Evolutionary conservation across 768 basidiomycete species (phyloP).

Genomic region (Coprinellus aureogranulatus): DNA sequence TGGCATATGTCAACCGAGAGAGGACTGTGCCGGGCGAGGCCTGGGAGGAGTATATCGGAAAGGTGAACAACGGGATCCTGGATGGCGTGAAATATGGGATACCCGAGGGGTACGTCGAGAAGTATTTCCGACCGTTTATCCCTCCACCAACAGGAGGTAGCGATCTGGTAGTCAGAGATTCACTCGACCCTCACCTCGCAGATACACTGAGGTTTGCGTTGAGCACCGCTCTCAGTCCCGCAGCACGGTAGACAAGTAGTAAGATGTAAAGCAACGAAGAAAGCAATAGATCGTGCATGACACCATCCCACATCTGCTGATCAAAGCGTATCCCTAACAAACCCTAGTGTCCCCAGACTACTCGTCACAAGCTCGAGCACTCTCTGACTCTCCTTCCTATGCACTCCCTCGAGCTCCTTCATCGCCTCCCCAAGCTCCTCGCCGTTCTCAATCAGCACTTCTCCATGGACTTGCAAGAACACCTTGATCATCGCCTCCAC

Average conservation of each 20-base stretch:
- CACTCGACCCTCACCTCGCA: too few species aligned
- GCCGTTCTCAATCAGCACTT: conserved; percentile 66
- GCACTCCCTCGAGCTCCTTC: conserved; percentile 58
- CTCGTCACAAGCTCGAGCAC: conserved; percentile 73
- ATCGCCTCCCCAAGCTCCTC: conserved; percentile 58
- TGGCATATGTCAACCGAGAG: conserved; percentile 41
- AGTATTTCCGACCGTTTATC: conserved; percentile 42
- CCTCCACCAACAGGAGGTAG: conserved; percentile 7
- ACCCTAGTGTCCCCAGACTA: conserved; percentile 72
- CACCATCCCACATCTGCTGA: not conserved
- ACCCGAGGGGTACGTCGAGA: conserved; percentile 39
- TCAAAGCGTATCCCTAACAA: conserved; percentile 57
- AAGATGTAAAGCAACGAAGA: not conserved
- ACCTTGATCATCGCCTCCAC: conserved; percentile 85
- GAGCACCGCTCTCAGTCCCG: not conserved
- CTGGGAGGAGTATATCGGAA: conserved; percentile 39
- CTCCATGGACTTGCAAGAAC: conserved; percentile 82
- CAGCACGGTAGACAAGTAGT: not conserved
- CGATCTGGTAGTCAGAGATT: too few species aligned
- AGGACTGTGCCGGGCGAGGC: conserved; percentile 29
- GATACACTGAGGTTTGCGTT: not conserved
- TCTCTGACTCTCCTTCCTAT: conserved; percentile 74
- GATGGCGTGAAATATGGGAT: conserved; percentile 40
- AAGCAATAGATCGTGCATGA: not conserved
- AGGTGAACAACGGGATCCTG: conserved; percentile 43